Conservation (phyloP, 768 basidiomycete species). For the Kwoniella mangroviensis region DNA sequence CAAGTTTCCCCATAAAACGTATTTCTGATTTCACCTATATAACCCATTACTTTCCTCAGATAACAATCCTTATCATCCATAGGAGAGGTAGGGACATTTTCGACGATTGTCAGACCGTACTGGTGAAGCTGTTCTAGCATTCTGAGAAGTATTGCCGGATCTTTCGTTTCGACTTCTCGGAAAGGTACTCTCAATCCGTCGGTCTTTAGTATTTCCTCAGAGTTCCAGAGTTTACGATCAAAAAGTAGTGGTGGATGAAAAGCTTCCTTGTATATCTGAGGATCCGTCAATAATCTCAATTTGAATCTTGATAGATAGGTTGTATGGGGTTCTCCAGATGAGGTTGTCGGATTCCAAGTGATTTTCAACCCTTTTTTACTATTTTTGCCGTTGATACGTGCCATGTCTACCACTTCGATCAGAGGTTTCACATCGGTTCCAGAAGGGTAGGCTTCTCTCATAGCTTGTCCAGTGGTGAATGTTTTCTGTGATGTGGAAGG, state of each 20-base stretch:
- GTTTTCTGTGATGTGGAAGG: slow-evolving; percentile 69
- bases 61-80: slow-evolving; percentile 71
- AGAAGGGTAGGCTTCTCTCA: slow-evolving; percentile 1
- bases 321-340: neutral
- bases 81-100: slow-evolving; percentile 68
- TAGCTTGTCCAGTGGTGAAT: slow-evolving; percentile 19
- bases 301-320: neutral
- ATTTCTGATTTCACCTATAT: slow-evolving; percentile 74
- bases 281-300: neutral
- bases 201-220: slow-evolving; percentile 59
- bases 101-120: slow-evolving; percentile 76
- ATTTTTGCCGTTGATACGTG: neutral
- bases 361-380: slow-evolving; percentile 62
- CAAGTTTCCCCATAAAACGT: slow-evolving; percentile 91
- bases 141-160: slow-evolving; percentile 56
- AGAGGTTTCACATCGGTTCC: neutral
- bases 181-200: slow-evolving; percentile 62
- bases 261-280: neutral
- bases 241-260: slow-evolving; percentile 54
- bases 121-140: slow-evolving; percentile 73
- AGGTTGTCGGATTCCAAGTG: slow-evolving; percentile 61
- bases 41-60: slow-evolving; percentile 67
- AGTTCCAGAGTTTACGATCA: slow-evolving; percentile 63
- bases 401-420: neutral
- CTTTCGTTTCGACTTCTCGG: neutral